Evolutionary conservation across 2,329 filamentous ascomycete genomes (phyloP), one percentile per base, ranked within the genome.

Genomic region (Botrytis squamosa): DNA sequence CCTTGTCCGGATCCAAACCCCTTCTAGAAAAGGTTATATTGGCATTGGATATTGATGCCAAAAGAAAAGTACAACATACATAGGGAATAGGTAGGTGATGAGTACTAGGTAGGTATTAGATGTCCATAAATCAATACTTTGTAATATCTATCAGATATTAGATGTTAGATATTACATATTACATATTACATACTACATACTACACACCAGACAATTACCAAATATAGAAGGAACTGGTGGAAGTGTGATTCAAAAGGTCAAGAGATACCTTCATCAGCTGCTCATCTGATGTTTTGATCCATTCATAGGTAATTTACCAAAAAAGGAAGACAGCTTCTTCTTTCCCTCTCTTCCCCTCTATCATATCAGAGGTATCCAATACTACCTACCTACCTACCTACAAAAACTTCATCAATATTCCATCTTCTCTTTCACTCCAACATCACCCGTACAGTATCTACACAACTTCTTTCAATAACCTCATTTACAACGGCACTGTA

Each of bases 1-100:
- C 70, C 63, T 67, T 57, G 55, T 59, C 29, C 40, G 66, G 66
- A 36, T 33, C 59, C 46, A 44, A 66, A 46, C 42, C 42, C 25
- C 40, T 72, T 72, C 40, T 18, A 42, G 62, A 64, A 44, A 44
- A 33, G 20, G n/a, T 44, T 20, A 20, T 12, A 44, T 64, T 42
- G 38, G 40, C 38, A 64, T 42, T 25, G 14, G 20, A 20, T 36
- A 36, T 25, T 44, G 49, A 66, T 40, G 60, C 46, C 22, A 68
- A 64, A 64, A n/a, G 62, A 42, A 29, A 63, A 40, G 55, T 59
- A 8, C n/a, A 36, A 33, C 55, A 29, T 12, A 55, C 12, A 55
- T 16, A 25, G 22, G 33, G 2, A 38, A 12, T 20, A 7, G 22
- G 33, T 33, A 33, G 33, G 33, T 33, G 4, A 33, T 33, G 33